phyloP scores from a whole-genome alignment of 345 rosid genomes.

The Melastoma malabathricum region DNA sequence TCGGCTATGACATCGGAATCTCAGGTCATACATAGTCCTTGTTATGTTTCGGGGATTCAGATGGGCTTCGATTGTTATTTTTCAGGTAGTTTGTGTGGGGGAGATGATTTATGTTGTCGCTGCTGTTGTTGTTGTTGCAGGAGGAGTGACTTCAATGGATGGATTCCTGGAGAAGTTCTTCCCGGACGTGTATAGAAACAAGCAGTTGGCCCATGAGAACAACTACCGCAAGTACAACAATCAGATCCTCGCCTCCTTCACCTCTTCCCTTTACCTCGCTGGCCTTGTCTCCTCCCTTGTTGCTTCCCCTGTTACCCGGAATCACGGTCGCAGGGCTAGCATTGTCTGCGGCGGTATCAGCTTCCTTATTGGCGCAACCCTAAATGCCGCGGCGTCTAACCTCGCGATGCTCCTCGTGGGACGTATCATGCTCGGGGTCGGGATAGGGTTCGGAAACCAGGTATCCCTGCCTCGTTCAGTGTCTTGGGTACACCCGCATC shows the following conservation, averaged over 20 bases:
- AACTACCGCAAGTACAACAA: constrained; percentile 83
- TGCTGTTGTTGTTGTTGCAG: constrained; percentile 17
- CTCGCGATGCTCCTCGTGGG: constrained; percentile 72
- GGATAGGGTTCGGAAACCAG: constrained; percentile 98
- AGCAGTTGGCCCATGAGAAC: constrained; percentile 67
- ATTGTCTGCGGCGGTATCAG: constrained; percentile 76
- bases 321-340: constrained; percentile 67
- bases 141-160: constrained; percentile 87
- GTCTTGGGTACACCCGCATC: neutral
- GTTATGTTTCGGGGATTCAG: too few relatives aligned
- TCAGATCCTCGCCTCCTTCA: constrained; percentile 73
- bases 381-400: constrained; percentile 62
- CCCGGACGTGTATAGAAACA: constrained; percentile 43
- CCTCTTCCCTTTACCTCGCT: constrained; percentile 84
- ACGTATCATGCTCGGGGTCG: constrained; percentile 76
- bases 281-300: constrained; percentile 71
- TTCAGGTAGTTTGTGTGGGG: too few relatives aligned
- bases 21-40: constrained; percentile 35
- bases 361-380: constrained; percentile 55
- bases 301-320: constrained; percentile 69
- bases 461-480: constrained; percentile 13
- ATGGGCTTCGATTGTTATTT: too few relatives aligned
- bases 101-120: too few relatives aligned
- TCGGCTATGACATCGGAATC: constrained; percentile 87
- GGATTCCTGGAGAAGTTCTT: constrained; percentile 65